Percentiles rank a stretch among this genome's conserved stretches.
Conservation (phyloP, 192 early-diverging fungal genomes). For the Diversispora eburnea region DNA sequence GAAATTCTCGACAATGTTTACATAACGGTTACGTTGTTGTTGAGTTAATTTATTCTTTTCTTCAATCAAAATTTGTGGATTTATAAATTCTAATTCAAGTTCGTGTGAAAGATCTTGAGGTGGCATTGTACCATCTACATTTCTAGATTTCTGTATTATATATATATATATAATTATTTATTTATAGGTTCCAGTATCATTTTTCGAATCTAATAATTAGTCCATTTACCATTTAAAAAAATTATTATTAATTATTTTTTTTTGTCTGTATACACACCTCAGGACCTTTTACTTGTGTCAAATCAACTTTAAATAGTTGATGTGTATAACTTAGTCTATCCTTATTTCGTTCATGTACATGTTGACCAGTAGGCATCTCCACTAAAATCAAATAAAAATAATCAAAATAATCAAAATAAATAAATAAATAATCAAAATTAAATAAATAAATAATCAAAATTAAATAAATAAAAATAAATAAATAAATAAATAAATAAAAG, state of each 20-base stretch:
- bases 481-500: conserved; percentile 23
- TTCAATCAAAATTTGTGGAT: conserved; percentile 47
- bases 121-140: conserved; percentile 35
- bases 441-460: too few relatives aligned
- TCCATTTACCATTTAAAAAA: not conserved
- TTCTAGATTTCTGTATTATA: conserved; percentile 40
- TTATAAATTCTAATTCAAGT: conserved; percentile 77
- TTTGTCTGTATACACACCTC: conserved; percentile 35
- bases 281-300: conserved; percentile 73
- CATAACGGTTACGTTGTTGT: conserved; percentile 58
- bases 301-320: conserved; percentile 79
- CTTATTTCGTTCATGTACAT: conserved; percentile 70
- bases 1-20: conserved; percentile 69
- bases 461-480: conserved; percentile 13
- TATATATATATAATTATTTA: conserved; percentile 19
- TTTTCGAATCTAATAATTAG: too few relatives aligned
- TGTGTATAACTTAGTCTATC: conserved; percentile 85
- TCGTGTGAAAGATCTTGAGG: conserved; percentile 67
- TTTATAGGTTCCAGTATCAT: not conserved
- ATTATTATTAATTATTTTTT: not conserved
- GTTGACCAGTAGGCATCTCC: conserved; percentile 43
- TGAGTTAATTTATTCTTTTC: conserved; percentile 63
- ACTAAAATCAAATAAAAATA: conserved; percentile 18
- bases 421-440: conserved; percentile 34
- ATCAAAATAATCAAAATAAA: too few relatives aligned